A percentile compares a stretch with the other conserved stretches of the same genome.
These are phyloP conservation scores for Albophoma yamanashiensis DNA, from an alignment of 2,329 filamentous ascomycete genomes.

Conservation along the genomic window DNA sequence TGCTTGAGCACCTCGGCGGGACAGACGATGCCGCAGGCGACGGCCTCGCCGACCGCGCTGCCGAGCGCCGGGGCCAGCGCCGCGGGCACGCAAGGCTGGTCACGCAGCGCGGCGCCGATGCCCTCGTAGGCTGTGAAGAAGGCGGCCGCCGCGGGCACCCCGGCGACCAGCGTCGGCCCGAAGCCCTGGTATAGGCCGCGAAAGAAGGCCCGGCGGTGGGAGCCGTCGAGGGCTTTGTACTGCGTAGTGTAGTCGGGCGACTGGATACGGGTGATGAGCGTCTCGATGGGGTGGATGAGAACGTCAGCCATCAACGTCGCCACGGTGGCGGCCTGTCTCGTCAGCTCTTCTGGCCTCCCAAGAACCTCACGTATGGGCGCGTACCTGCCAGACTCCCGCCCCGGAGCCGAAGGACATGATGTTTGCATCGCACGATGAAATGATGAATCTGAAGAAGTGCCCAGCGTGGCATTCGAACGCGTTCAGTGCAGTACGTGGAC, in stretches of 20 bases:
- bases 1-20: constrained; percentile 11
- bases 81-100: constrained; percentile 2
- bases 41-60: constrained; percentile 7
- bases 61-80: constrained; percentile 5
- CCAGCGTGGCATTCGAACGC: neutral
- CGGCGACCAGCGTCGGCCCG: constrained; percentile 7
- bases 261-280: constrained; percentile 9
- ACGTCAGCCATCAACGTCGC: constrained; percentile 6
- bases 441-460: neutral
- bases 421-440: neutral
- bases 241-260: constrained; percentile 7
- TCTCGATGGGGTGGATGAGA: constrained; percentile 9
- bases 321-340: constrained; percentile 1
- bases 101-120: constrained; percentile 1
- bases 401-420: neutral
- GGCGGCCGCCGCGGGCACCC: constrained; percentile 7
- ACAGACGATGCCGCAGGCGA: constrained; percentile 7
- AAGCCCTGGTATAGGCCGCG: constrained; percentile 10
- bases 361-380: neutral
- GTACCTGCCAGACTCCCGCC: neutral
- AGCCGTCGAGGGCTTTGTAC: constrained; percentile 6
- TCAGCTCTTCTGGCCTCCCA: neutral
- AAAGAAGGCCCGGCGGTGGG: constrained; percentile 5
- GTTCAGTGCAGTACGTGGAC: neutral
- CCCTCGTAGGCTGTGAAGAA: constrained; percentile 11